A percentile compares a stretch with the other conserved stretches of the same genome.
phyloP scores from a whole-genome alignment of 2,329 filamentous ascomycete genomes.

The Pseudogymnoascus sp. region DNA sequence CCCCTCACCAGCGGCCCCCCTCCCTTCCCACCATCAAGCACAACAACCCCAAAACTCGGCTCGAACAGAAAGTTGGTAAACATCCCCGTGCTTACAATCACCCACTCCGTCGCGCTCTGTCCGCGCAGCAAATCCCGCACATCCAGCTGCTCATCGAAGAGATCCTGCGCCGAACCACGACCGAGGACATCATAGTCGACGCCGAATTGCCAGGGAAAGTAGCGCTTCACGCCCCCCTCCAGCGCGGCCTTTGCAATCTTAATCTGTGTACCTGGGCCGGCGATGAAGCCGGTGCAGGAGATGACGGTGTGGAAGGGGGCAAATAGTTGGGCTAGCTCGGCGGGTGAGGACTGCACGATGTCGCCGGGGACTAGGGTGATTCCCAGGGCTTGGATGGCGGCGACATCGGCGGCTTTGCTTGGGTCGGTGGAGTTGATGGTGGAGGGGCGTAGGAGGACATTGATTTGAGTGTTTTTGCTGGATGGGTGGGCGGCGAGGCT shows the following conservation, averaged over 20 bases:
- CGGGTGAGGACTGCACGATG: conserved; percentile 30
- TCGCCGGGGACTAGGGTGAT: conserved; percentile 21
- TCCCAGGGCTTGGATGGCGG: conserved; percentile 21
- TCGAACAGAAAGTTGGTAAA: conserved; percentile 66
- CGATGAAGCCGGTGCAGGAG: conserved; percentile 52
- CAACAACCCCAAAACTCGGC: conserved; percentile 53
- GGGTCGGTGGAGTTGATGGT: conserved; percentile 35
- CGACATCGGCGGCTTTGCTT: conserved; percentile 39
- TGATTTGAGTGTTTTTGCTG: conserved; percentile 30
- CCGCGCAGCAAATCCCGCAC: conserved; percentile 45
- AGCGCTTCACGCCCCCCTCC: conserved; percentile 40
- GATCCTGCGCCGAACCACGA: conserved; percentile 47
- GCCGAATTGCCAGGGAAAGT: conserved; percentile 67
- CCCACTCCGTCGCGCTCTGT: conserved; percentile 46
- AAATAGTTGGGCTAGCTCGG: conserved; percentile 37
- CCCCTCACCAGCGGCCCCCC: conserved; percentile 42
- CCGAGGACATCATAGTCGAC: conserved; percentile 63
- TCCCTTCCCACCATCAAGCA: conserved; percentile 34
- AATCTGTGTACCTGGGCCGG: conserved; percentile 45
- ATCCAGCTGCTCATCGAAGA: conserved; percentile 61
- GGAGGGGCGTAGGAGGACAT: conserved; percentile 45
- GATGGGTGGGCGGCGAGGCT: conserved; percentile 39
- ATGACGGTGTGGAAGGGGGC: conserved; percentile 46
- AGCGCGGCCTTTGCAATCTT: conserved; percentile 51
- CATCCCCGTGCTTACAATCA: conserved; percentile 59